phyloP scores from a whole-genome alignment of 352 stramenopile species.

The Ochromonadaceae sp. region DNA sequence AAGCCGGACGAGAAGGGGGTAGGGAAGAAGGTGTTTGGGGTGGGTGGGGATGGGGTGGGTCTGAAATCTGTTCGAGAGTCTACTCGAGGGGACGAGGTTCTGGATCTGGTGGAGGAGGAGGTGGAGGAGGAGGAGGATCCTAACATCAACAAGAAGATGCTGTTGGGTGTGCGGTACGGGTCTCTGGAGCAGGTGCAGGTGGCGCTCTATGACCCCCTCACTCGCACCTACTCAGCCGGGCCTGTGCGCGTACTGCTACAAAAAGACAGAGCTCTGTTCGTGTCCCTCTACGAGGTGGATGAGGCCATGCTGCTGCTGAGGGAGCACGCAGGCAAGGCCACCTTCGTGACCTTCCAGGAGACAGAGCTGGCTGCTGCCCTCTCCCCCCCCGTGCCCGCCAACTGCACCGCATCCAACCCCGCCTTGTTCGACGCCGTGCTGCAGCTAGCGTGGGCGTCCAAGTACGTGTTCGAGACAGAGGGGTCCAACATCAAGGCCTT shows the following conservation, averaged over 20 bases:
- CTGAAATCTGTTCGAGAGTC: not conserved
- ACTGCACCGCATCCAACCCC: not conserved
- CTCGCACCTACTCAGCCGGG: not conserved
- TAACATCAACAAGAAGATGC: not conserved
- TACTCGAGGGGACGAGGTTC: not conserved
- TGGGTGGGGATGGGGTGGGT: not conserved
- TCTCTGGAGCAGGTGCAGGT: not conserved
- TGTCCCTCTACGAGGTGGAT: constrained; percentile 2
- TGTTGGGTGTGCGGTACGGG: not conserved
- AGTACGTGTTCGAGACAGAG: not conserved
- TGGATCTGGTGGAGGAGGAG: not conserved
- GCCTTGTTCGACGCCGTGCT: not conserved
- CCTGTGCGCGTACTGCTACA: not conserved
- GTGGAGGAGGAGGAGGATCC: not conserved
- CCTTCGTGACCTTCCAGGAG: not conserved
- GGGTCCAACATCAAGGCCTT: not conserved
- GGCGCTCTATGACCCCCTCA: not conserved
- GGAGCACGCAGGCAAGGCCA: not conserved
- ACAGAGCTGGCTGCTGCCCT: not conserved
- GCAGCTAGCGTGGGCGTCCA: not conserved
- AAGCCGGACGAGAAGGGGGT: not conserved
- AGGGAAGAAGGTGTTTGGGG: not conserved
- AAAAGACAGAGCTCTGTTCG: not conserved
- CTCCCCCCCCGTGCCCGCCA: not conserved
- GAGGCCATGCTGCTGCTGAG: not conserved